Evolutionary conservation across 2,329 filamentous ascomycete species (phyloP).

Genomic region (Alternaria novae-zelandiae): DNA sequence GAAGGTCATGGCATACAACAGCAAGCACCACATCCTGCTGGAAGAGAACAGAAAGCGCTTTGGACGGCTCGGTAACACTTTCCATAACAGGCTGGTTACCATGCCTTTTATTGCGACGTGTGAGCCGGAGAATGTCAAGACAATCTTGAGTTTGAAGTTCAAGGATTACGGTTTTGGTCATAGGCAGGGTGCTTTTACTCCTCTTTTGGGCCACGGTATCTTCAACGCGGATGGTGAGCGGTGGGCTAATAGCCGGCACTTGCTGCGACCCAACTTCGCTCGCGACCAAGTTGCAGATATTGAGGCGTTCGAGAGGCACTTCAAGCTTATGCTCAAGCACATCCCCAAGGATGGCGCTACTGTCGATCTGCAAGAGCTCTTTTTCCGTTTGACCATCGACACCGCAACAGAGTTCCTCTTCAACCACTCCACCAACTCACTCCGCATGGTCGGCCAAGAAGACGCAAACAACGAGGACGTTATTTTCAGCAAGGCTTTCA

Average conservation of each 20-base stretch:
- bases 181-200: conserved; percentile 45
- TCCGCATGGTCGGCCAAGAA: conserved; percentile 39
- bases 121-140: conserved; percentile 58
- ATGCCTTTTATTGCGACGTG: conserved; percentile 48
- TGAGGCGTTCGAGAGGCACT: conserved; percentile 65
- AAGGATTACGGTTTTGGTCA: conserved; percentile 55
- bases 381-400: conserved; percentile 59
- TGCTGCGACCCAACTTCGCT: conserved; percentile 62
- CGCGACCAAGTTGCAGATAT: conserved; percentile 61
- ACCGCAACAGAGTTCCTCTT: conserved; percentile 59
- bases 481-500: conserved; percentile 53
- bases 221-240: conserved; percentile 56
- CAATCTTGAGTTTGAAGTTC: conserved; percentile 53
- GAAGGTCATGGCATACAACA: conserved; percentile 46
- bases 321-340: conserved; percentile 63
- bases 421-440: conserved; percentile 51
- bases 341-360: conserved; percentile 62
- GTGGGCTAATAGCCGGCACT: conserved; percentile 51
- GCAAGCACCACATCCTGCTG: conserved; percentile 37
- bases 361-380: conserved; percentile 50
- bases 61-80: conserved; percentile 45
- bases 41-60: conserved; percentile 32
- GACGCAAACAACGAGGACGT: conserved; percentile 41
- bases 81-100: conserved; percentile 48
- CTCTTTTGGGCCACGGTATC: conserved; percentile 53